Base-by-base conservation (phyloP, 2,329 filamentous ascomycete species). In the Phaeoacremonium minimum region DNA sequence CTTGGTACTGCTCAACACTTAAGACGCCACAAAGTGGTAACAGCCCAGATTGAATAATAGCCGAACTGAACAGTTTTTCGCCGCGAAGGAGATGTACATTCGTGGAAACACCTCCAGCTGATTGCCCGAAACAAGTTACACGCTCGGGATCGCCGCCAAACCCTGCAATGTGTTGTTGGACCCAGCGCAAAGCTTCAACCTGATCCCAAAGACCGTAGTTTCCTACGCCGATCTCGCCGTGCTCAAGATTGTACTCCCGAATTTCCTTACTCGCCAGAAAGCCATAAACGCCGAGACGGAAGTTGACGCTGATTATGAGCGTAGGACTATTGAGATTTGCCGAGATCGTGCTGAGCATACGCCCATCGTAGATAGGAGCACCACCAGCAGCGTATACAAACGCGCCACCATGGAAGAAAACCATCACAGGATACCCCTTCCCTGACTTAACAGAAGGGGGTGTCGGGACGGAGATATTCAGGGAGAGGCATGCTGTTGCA, bases 321-420 rank as follows among this genome's bases (percentile, higher is more conserved):
- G 22, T 26, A 9, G 22, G 22, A n/a, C 9, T 26, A 26, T n/a
- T n/a, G 22, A 26, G 22, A 9, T n/a, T n/a, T 9, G 22, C 22
- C 9, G 22, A 26, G 22, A 26, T 26, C 9, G 22, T 26, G 22
- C 22, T 26, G n/a, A 43, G 26, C 4, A 36, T 4, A 5, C 41
- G 41, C 18, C 41, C 41, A 30, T 43, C 41, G 32, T 43, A 43
- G 3, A 37, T 16, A 15, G 39, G 38, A 7, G 36, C 20, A 8
- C 18, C 18, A 22, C 20, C 31, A 6, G 34, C 30, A 3, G 33
- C 26, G 14, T 41, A 44, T 7, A 32, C 30, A 22, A 42, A 42
- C 12, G 36, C 38, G 9, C 42, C 42, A 18, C 42, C 42, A 34
- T 44, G 42, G 5, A 44, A 6, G 19, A 41, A 44, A 6, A 41